Evolutionary conservation across 2,329 filamentous ascomycete species (phyloP), one percentile per base, ranked within the genome.

Genomic region (Penicillium sp.): DNA sequence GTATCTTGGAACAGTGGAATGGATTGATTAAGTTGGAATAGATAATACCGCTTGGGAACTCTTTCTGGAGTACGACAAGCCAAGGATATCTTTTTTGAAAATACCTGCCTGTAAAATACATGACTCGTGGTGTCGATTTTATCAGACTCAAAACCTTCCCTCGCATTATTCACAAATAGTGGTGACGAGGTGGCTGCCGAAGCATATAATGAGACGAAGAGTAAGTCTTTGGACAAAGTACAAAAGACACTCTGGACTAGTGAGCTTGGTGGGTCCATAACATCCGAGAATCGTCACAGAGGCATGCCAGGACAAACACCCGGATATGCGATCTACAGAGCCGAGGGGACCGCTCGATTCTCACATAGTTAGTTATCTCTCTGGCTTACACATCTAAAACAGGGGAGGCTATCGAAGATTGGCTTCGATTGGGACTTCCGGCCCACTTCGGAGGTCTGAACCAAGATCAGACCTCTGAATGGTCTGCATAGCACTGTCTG

Each of bases 291-390:
- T 57, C 52, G 29, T 27, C 42, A 23, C 12, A 28, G 31, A 51
- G 50, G 41, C 43, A 61, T 61, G 56, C 54, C 46, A 55, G 52
- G 50, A 46, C 59, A 54, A 57, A 52, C 50, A 55, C 46, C 51
- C 42, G 59, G 52, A 38, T 52, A 51, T 39, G 27, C 41, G 53
- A 55, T 58, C 57, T 53, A 45, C 57, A 57, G 35, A 32, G 52
- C 46, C 35, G 31, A 52, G 44, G 49, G 52, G 47, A 48, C 53
- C 25, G 33, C 37, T 39, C 33, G 47, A 54, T 59, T 54, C 52
- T 56, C 49, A 44, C 45, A 55, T 59, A 53, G 15, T 18, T 59
- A 53, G 15, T 18, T 18, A 18, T 18, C 15, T 50, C 44, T 47
- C 41, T 38, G 37, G 32, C 42, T 27, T 6, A 6, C 6, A 43